Evolutionary conservation across 768 basidiomycete genomes (phyloP).

Genomic region (Trametes gibbosa): DNA sequence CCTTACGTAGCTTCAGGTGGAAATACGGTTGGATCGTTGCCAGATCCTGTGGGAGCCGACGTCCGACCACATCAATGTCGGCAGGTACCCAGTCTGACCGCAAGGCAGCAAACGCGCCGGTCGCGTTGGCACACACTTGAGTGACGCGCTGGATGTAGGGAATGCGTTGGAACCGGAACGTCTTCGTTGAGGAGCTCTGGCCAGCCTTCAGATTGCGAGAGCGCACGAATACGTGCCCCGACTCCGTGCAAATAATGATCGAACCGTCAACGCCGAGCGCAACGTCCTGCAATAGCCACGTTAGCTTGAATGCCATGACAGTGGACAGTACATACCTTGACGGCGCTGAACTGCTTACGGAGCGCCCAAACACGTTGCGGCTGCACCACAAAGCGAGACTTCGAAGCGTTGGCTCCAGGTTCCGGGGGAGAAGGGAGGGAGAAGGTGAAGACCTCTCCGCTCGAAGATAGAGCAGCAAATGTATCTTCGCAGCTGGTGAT

Average conservation of each 20-base stretch:
- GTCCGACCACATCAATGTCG: conserved; percentile 54
- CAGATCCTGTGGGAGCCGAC: conserved; percentile 63
- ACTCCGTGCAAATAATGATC: conserved; percentile 89
- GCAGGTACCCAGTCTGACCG: conserved; percentile 66
- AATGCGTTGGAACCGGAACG: conserved; percentile 77
- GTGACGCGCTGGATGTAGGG: conserved; percentile 83
- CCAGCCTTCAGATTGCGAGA: conserved; percentile 40
- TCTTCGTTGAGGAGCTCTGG: conserved; percentile 37
- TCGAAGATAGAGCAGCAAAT: conserved; percentile 79
- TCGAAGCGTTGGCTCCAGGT: conserved; percentile 20
- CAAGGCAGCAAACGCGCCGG: conserved; percentile 87
- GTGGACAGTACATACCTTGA: conserved; percentile 47
- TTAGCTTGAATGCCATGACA: not conserved
- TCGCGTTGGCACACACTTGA: conserved; percentile 72
- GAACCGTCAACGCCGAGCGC: conserved; percentile 86
- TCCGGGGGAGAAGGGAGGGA: conserved; percentile 39
- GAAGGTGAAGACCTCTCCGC: conserved; percentile 93
- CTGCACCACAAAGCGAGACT: conserved; percentile 45
- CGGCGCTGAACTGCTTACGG: conserved; percentile 81
- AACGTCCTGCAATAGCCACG: conserved; percentile 56
- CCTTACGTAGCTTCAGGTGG: not conserved
- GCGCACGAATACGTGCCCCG: conserved; percentile 91
- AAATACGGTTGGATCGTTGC: conserved; percentile 62
- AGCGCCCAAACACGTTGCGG: conserved; percentile 92
- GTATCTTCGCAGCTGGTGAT: conserved; percentile 74